Percentiles rank a stretch among this genome's conserved stretches.
Evolutionary conservation across 768 basidiomycete genomes (phyloP).

Genomic region (Mycena rosella): DNA sequence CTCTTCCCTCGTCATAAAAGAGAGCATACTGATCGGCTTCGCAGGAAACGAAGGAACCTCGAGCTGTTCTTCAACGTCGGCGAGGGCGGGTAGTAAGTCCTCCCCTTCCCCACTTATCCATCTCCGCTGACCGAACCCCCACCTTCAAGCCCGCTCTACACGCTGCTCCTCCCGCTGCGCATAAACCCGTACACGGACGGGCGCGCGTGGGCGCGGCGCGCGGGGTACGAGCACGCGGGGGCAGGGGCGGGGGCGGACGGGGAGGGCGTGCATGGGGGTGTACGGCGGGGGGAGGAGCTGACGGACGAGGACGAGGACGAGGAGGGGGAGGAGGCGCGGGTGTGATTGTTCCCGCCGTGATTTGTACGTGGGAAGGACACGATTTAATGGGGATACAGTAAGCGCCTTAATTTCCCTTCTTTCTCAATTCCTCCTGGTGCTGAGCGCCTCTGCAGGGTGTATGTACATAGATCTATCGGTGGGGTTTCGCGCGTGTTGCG

Average conservation of each 20-base stretch:
- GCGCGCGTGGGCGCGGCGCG: slow-evolving; percentile 78
- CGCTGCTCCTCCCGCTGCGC: slow-evolving; percentile 86
- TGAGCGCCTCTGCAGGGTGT: no score
- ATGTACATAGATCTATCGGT: no score
- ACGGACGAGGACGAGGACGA: slow-evolving; percentile 84
- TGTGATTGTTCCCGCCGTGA: slow-evolving; percentile 1
- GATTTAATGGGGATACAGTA: no score
- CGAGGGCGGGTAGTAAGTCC: slow-evolving; percentile 81
- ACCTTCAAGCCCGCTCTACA: slow-evolving; percentile 84
- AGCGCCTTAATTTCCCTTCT: no score
- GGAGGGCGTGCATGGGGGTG: slow-evolving; percentile 66
- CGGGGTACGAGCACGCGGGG: slow-evolving; percentile 77
- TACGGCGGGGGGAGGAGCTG: slow-evolving; percentile 85
- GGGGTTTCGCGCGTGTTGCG: no score
- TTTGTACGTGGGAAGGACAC: no score
- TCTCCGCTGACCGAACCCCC: background rate
- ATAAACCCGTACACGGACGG: slow-evolving; percentile 90
- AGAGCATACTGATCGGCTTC: slow-evolving; percentile 35
- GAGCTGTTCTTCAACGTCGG: slow-evolving; percentile 91
- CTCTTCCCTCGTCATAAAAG: background rate
- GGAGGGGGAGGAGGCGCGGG: slow-evolving; percentile 41
- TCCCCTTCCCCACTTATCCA: background rate
- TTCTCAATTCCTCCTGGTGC: no score
- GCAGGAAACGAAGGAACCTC: slow-evolving; percentile 73
- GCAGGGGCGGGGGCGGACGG: slow-evolving; percentile 58